phyloP scores from a whole-genome alignment of 257 asterid genomes.

The Nicotiana tabacum region DNA sequence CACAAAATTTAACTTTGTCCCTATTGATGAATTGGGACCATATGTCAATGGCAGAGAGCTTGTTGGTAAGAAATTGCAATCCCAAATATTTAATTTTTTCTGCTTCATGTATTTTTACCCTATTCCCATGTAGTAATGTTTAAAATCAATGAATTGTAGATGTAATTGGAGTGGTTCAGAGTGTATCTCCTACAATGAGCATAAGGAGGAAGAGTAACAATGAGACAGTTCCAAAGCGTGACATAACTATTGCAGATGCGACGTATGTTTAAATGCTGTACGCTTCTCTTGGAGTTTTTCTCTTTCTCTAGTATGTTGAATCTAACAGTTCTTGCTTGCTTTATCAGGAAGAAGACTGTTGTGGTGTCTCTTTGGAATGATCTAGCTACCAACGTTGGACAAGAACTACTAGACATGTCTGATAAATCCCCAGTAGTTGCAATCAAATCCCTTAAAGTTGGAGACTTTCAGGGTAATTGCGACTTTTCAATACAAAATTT shows the following conservation, averaged over 20 bases:
- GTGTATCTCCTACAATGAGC: slow-evolving; percentile 72
- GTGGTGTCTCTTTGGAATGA: slow-evolving; percentile 40
- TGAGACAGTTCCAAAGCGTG: slow-evolving; percentile 82
- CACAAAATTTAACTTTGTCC: slow-evolving; percentile 63
- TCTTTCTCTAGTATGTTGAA: neutral
- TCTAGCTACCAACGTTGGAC: slow-evolving; percentile 36
- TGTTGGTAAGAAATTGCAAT: slow-evolving; percentile 51
- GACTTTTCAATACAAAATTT: neutral
- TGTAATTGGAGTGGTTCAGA: slow-evolving; percentile 88
- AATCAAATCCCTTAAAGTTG: slow-evolving; percentile 80
- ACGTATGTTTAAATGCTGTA: slow-evolving; percentile 38
- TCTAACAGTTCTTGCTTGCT: slow-evolving; percentile 3
- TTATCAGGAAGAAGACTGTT: slow-evolving; percentile 68
- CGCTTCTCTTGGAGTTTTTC: neutral
- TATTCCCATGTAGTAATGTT: slow-evolving; percentile 6
- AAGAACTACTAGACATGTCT: slow-evolving; percentile 68
- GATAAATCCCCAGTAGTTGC: slow-evolving; percentile 91
- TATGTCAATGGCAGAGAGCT: slow-evolving; percentile 81
- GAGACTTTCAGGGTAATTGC: slow-evolving; percentile 77
- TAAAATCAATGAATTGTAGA: slow-evolving; percentile 32
- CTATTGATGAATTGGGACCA: slow-evolving; percentile 88
- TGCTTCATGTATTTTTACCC: neutral
- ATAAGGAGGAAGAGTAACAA: slow-evolving; percentile 76
- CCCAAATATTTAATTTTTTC: neutral
- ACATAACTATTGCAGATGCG: slow-evolving; percentile 85